These are phyloP conservation scores for Amaranthus tricolor DNA, from an alignment of 179 eudicot species.

Conservation along the genomic window DNA sequence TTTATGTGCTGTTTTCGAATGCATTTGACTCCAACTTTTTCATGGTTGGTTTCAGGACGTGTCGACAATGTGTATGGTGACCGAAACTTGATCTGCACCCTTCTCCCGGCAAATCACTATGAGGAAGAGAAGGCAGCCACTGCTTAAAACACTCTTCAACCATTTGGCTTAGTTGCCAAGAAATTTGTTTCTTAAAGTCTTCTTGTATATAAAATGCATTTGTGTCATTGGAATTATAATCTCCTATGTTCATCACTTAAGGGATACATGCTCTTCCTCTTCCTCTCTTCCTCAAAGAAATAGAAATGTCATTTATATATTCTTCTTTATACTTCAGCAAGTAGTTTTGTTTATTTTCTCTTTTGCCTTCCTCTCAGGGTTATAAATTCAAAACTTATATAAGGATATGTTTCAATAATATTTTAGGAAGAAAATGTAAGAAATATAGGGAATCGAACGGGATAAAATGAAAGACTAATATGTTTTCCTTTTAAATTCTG, in stretches of 20 bases:
- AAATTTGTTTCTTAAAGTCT: constrained; percentile 15
- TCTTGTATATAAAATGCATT: constrained; percentile 30
- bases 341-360: background rate
- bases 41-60: constrained; percentile 51
- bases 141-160: constrained; percentile 39
- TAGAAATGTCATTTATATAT: constrained; percentile 17
- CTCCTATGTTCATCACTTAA: background rate
- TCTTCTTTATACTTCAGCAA: constrained; percentile 1
- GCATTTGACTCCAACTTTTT: background rate
- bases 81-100: constrained; percentile 91
- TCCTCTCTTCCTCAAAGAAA: background rate
- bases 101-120: constrained; percentile 60
- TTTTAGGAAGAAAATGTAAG: background rate
- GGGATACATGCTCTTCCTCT: constrained; percentile 14
- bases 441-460: background rate
- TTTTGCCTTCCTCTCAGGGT: background rate
- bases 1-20: no score
- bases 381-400: background rate
- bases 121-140: constrained; percentile 80
- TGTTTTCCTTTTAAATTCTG: background rate
- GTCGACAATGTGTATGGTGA: constrained; percentile 97
- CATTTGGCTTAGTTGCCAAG: constrained; percentile 15
- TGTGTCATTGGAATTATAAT: background rate
- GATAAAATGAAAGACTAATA: background rate
- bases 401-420: no score